Evolutionary conservation across 345 rosid genomes (phyloP), one percentile per base, ranked within the genome.

Genomic region (Eutrema yunnanense): DNA sequence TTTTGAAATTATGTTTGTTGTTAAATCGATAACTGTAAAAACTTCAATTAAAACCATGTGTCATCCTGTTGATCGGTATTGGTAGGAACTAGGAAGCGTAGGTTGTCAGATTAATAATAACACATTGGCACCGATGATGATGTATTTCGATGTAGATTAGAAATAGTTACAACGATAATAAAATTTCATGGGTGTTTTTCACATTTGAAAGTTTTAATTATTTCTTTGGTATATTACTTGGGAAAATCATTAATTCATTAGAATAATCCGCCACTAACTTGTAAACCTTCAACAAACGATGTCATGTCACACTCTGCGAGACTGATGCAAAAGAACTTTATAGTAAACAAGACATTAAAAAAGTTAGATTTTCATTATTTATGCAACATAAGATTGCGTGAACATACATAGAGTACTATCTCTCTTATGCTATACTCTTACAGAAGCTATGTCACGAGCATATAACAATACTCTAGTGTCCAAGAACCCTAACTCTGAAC

Each of bases 401-500:
- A 73, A 49, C 58, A 47, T 22, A 57, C 34, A 5, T 6, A 22
- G 37, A 67, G 29, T 19, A 73, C 37, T 74, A 33, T 52, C 9
- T 73, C 48, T 52, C 38, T 13, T 50, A 42, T 43, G 49, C 12
- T 50, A 51, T 49, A 57, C 60, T 66, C 54, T 43, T 67, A 75
- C 60, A 75, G 46, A 63, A 16, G 46, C 65, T 69, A 55, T 40
- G 60, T 40, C 63, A 76, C 71, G 63, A 62, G 44, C 65, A 29
- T 62, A 53, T 4, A 69, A 36, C 43, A 73, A 65, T 14, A 64
- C 42, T 27, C 50, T 13, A 46, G 50, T 47, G n/a, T 46, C 42
- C 71, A 56, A 56, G 72, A 73, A 56, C 67, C 68, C 73, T 59
- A 58, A 58, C 54, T 59, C 66, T 40, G 50, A 46, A 54, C 10